phyloP scores from a whole-genome alignment of 164 flowering plant genomes.

The Pachysandra terminalis region DNA sequence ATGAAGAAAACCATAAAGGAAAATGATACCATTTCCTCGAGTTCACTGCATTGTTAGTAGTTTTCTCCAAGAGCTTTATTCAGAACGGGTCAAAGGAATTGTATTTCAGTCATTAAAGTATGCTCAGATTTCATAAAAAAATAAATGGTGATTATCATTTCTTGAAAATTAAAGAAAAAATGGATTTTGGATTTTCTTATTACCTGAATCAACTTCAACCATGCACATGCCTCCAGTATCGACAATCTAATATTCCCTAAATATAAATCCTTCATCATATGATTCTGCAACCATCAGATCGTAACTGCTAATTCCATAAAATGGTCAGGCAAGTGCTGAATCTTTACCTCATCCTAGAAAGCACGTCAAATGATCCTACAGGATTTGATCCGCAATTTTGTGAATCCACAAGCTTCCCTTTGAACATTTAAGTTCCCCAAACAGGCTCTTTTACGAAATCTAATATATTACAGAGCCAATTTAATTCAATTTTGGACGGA shows the following conservation, averaged over 20 bases:
- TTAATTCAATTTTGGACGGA: no score
- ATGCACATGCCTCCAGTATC: not conserved
- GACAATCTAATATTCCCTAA: not conserved
- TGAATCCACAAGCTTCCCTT: no score
- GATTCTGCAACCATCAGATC: not conserved
- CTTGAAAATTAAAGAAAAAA: slow-evolving; percentile 28
- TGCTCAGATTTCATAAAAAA: not conserved
- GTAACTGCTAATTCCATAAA: not conserved
- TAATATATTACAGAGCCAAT: no score
- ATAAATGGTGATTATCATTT: not conserved
- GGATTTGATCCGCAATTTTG: no score
- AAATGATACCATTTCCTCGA: not conserved
- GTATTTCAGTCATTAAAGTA: not conserved
- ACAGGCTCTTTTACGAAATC: not conserved
- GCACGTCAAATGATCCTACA: not conserved
- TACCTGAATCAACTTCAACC: not conserved
- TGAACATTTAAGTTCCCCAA: not conserved
- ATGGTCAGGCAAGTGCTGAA: not conserved
- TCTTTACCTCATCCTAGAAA: not conserved
- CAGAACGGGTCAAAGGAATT: slow-evolving; percentile 13
- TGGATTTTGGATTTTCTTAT: slow-evolving; percentile 12
- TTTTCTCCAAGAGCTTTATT: slow-evolving; percentile 20
- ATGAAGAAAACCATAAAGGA: slow-evolving; percentile 15
- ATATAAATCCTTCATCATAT: not conserved
- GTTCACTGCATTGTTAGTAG: slow-evolving; percentile 9